A percentile compares a stretch with the other conserved stretches of the same genome.
Conservation (phyloP, 495 filamentous ascomycete species). For the Penicillium mononematosum region DNA sequence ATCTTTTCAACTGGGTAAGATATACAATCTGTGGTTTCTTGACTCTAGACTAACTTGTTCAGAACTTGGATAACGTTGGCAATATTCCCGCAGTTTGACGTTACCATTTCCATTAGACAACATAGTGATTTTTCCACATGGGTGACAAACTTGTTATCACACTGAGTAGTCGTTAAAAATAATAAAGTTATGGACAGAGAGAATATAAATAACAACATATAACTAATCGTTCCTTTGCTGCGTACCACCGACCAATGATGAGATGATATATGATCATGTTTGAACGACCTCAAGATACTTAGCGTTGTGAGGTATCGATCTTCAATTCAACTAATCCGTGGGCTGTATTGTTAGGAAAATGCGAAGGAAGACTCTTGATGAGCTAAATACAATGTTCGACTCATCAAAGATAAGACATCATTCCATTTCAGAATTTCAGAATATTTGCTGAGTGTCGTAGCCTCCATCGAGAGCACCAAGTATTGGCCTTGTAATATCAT, state of each 20-base stretch:
- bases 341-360: no score
- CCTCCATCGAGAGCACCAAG: not conserved
- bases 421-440: no score
- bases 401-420: not conserved
- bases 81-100: not conserved
- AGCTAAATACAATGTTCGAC: no score
- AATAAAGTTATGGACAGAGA: not conserved
- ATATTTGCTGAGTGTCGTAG: no score
- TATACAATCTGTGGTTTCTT: not conserved
- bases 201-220: not conserved
- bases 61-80: not conserved
- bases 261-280: no score
- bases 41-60: not conserved
- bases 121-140: no score
- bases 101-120: not conserved
- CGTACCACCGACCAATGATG: no score
- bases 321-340: no score
- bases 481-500: not conserved
- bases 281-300: no score
- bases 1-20: conserved; percentile 11
- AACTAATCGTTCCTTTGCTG: not conserved
- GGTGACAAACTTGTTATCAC: not conserved
- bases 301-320: no score
- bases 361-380: no score
- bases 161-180: not conserved